Base-by-base conservation (phyloP, 176 grass and related monocot genomes). In the Aechmea fasciata region DNA sequence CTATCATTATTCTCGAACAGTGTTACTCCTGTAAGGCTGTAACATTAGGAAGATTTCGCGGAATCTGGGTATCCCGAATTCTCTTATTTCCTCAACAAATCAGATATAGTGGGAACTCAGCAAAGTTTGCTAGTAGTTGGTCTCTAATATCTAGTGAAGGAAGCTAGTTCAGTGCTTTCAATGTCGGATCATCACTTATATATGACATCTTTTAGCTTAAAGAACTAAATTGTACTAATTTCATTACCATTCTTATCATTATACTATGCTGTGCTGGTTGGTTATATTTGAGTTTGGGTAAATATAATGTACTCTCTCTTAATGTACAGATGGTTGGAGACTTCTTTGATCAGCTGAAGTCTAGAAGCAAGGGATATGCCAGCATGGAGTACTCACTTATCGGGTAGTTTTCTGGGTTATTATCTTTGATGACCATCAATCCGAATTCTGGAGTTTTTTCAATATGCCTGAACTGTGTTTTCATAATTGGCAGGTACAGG, bases 281-380 rank as follows among this genome's bases (percentile, higher is more conserved):
- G 29, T 33, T 33, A 33, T 3, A 29, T 29, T 29, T 29, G 28
- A 29, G 28, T 3, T 3, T 33, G 33, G 33, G 33, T 41, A 41
- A 13, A 72, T 75, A 10, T 52, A 70, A 52, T 69, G 54, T 69
- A 70, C 75, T 26, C 69, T 19, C 66, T 69, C 68, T 19, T 65
- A 47, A 54, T 70, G 6, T 84, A 65, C 79, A 96, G 92, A 92
- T 96, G 92, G 88, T 96, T 79, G 92, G 92, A 12, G 92, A 96
- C 80, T 96, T 96, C 76, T 96, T 96, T 84, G 92, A 96, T 83
- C 92, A 96, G 71, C 83, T 96, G 28, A 96, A 96, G 79, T 96
- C 92, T 76, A 82, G 88, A 87, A 96, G 88, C 74, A 96, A 89
- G 75, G 92, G 92, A 80, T 96, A 96, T 73, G 92, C 88, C 83